phyloP scores from a whole-genome alignment of 495 filamentous ascomycete species.

The Xeromyces bisporus region DNA sequence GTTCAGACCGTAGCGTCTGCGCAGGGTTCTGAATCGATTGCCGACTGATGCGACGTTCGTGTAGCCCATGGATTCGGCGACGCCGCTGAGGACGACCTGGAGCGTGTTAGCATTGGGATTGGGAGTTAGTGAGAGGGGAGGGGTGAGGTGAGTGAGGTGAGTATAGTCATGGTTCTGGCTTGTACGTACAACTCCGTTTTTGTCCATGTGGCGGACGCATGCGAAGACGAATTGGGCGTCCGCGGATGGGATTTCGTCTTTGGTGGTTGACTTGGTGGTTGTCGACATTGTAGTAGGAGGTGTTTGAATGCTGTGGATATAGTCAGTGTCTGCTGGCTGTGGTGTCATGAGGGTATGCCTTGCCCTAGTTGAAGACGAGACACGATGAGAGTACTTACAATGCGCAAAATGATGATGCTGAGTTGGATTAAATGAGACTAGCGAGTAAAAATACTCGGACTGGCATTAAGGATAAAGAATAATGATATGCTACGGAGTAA shows the following conservation, averaged over 20 bases:
- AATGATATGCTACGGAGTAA: too few relatives aligned
- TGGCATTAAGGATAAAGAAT: too few relatives aligned
- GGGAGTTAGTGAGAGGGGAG: background rate
- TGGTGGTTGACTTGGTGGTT: background rate
- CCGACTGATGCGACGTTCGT: slow-evolving; percentile 15
- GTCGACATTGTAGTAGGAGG: background rate
- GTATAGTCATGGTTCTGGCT: too few relatives aligned
- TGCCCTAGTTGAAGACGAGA: too few relatives aligned
- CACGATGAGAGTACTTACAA: too few relatives aligned
- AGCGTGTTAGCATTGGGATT: background rate
- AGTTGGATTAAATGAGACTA: too few relatives aligned
- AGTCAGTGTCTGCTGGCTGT: too few relatives aligned
- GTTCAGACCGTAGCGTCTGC: slow-evolving; percentile 13
- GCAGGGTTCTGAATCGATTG: slow-evolving; percentile 14
- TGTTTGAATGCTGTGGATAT: background rate
- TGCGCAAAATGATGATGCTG: too few relatives aligned
- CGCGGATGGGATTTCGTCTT: background rate
- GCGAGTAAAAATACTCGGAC: too few relatives aligned
- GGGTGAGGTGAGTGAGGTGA: background rate
- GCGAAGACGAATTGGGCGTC: slow-evolving; percentile 7
- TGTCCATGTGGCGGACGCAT: background rate
- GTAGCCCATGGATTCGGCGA: slow-evolving; percentile 13
- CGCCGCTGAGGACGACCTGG: slow-evolving; percentile 14
- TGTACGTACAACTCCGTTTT: background rate
- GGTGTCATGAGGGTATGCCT: too few relatives aligned